These are phyloP conservation scores for Phytophthora fragariaefolia DNA, from an alignment of 352 stramenopile genomes.

Conservation along the genomic window DNA sequence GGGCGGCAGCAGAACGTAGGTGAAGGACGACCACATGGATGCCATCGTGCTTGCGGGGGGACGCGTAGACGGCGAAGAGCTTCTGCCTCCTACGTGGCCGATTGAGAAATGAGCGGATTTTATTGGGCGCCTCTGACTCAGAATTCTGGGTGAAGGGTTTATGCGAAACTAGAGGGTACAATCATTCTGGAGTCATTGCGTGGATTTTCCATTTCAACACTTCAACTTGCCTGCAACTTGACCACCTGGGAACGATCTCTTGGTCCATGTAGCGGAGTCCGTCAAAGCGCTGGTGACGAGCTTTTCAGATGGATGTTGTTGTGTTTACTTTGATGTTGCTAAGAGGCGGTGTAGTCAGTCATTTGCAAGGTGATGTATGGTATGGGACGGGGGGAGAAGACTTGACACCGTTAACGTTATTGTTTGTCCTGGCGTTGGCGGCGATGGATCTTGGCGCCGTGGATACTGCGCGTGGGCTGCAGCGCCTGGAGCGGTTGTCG, in stretches of 20 bases:
- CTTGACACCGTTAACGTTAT: neutral
- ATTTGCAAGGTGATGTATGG: neutral
- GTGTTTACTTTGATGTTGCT: neutral
- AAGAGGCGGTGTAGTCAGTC: too few species aligned
- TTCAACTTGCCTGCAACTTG: slow-evolving; percentile 28
- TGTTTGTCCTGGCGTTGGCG: neutral
- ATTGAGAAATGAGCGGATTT: slow-evolving; percentile 28
- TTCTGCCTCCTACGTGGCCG: neutral
- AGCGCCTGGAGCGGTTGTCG: slow-evolving; percentile 34
- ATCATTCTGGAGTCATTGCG: neutral
- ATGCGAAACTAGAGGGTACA: slow-evolving; percentile 18
- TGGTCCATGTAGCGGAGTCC: neutral
- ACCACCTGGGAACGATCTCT: slow-evolving; percentile 11
- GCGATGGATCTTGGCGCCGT: slow-evolving; percentile 19
- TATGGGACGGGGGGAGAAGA: neutral
- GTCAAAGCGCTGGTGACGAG: neutral
- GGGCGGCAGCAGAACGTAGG: slow-evolving; percentile 77
- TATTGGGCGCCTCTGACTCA: slow-evolving; percentile 4
- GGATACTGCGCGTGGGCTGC: slow-evolving; percentile 21
- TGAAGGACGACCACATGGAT: slow-evolving; percentile 81
- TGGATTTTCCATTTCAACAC: slow-evolving; percentile 26
- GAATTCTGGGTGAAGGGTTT: neutral
- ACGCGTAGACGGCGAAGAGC: neutral
- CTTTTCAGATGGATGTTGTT: neutral
- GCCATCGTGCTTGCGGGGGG: slow-evolving; percentile 38